Percentiles rank a stretch among this genome's conserved stretches.
phyloP scores from a whole-genome alignment of 148 eudicot genomes.

The Nepenthes mirabilis region DNA sequence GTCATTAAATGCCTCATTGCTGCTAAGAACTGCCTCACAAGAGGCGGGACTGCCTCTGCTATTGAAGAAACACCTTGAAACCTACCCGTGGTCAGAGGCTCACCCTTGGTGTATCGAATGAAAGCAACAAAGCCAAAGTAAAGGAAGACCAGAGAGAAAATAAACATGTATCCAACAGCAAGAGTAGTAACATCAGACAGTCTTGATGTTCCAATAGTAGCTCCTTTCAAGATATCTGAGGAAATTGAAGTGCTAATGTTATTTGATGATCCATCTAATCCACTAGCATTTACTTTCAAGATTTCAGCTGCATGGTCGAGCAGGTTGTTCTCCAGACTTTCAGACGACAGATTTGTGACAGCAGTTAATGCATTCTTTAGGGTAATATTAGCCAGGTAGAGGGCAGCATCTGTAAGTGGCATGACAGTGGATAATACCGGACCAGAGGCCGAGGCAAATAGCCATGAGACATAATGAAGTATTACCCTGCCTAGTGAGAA shows the following conservation, averaged over 20 bases:
- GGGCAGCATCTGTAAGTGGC: conserved; percentile 76
- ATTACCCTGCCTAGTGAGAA: conserved; percentile 82
- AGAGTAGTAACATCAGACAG: conserved; percentile 91
- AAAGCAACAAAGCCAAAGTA: conserved; percentile 79
- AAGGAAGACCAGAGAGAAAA: conserved; percentile 63
- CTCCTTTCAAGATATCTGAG: conserved; percentile 50
- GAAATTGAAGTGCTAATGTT: conserved; percentile 37
- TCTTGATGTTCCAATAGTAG: conserved; percentile 54
- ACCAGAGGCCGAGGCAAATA: conserved; percentile 51
- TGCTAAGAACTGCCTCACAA: conserved; percentile 74
- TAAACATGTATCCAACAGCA: conserved; percentile 88
- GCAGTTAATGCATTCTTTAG: conserved; percentile 67
- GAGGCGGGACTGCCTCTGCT: conserved; percentile 76
- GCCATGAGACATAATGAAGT: conserved; percentile 64
- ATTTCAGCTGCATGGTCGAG: conserved; percentile 49
- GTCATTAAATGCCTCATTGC: conserved; percentile 91
- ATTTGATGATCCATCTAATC: conserved; percentile 32
- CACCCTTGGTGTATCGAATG: conserved; percentile 74
- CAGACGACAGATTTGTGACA: conserved; percentile 64
- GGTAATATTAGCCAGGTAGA: conserved; percentile 73
- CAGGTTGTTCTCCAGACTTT: conserved; percentile 27
- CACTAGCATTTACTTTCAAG: conserved; percentile 52
- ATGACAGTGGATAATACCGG: conserved; percentile 60
- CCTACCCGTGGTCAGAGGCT: conserved; percentile 83
- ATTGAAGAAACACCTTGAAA: conserved; percentile 77